phyloP scores from a whole-genome alignment of 345 rosid genomes.

The Dipteronia dyeriana region DNA sequence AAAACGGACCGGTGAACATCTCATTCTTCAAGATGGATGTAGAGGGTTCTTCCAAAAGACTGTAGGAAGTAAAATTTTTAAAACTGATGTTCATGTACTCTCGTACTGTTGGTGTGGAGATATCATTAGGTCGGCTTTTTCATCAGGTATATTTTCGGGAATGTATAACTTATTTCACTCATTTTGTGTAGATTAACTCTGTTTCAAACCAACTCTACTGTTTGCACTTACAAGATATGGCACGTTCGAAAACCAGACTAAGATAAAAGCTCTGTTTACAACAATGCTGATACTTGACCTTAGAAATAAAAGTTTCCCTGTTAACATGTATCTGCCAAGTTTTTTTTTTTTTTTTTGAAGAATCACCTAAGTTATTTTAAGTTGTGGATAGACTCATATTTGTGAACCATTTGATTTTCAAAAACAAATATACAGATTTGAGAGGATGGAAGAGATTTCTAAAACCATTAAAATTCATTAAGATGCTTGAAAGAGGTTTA shows the following conservation, averaged over 20 bases:
- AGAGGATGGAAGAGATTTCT: neutral
- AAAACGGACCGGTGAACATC: conserved; percentile 42
- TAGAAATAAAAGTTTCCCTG: neutral
- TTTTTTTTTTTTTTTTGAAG: neutral
- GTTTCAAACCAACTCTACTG: neutral
- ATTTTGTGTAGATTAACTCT: neutral
- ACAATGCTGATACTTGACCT: neutral
- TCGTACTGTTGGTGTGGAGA: conserved; percentile 65
- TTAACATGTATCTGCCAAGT: neutral
- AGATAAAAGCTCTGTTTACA: neutral
- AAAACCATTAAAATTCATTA: neutral
- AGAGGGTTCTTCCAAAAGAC: conserved; percentile 40
- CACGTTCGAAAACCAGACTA: neutral
- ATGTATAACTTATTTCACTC: neutral
- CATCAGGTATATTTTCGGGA: conserved; percentile 41
- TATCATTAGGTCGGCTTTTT: conserved; percentile 52
- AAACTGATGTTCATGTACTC: conserved; percentile 42
- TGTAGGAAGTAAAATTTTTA: conserved; percentile 29
- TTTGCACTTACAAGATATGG: neutral
- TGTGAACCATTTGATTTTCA: neutral
- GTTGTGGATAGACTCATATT: neutral
- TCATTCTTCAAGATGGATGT: conserved; percentile 58
- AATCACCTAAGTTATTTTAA: neutral
- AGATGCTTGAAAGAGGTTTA: neutral
- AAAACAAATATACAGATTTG: neutral